phyloP scores from a whole-genome alignment of 768 basidiomycete genomes.

The Suillus paluster region DNA sequence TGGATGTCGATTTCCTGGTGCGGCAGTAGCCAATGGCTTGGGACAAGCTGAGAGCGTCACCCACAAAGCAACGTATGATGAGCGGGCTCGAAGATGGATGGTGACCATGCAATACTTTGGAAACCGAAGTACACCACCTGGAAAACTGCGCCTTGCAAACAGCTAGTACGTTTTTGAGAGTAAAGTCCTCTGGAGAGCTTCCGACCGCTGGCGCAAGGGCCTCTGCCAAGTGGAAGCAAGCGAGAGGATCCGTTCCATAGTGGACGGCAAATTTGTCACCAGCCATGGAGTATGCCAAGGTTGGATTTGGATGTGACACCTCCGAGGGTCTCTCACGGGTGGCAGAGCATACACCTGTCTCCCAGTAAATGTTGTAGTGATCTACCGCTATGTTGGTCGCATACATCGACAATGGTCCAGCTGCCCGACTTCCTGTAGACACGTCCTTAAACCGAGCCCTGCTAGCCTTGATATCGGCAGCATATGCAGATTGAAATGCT shows the following conservation, averaged over 20 bases:
- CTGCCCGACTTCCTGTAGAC: constrained; percentile 28
- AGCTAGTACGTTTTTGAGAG: not conserved
- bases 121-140: constrained; percentile 29
- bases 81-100: constrained; percentile 15
- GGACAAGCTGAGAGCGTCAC: constrained; percentile 33
- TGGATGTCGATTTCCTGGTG: constrained; percentile 13
- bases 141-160: constrained; percentile 27
- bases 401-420: constrained; percentile 27
- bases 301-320: constrained; percentile 31
- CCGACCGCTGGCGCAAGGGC: constrained; percentile 15
- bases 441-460: not conserved
- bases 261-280: constrained; percentile 30
- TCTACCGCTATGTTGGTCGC: constrained; percentile 9
- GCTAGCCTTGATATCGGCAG: constrained; percentile 23
- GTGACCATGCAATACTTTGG: constrained; percentile 12
- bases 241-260: constrained; percentile 33
- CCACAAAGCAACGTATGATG: constrained; percentile 33
- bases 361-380: constrained; percentile 34
- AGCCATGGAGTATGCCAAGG: constrained; percentile 30
- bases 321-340: constrained; percentile 17
- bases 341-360: constrained; percentile 28
- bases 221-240: constrained; percentile 39
- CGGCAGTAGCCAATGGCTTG: constrained; percentile 24
- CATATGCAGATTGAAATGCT: constrained; percentile 19
- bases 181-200: not conserved